Evolutionary conservation across 176 grass and related monocot species (phyloP), one percentile per base, ranked within the genome.

Genomic region (Oryza australiensis): DNA sequence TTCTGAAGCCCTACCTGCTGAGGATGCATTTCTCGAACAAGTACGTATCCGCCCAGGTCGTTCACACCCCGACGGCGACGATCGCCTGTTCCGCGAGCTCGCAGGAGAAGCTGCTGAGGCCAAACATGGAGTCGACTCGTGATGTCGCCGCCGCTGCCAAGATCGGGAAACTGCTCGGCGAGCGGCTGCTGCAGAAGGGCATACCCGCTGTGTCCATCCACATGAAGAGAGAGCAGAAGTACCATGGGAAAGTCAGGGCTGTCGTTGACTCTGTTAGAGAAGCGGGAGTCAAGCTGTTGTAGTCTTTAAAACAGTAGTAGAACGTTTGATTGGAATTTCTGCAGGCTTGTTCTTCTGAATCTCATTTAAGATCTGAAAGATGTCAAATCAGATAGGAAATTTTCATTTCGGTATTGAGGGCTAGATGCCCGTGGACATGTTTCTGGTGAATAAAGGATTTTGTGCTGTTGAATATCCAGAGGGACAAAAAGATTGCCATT

Each of bases 21-120:
- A 94, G 78, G 80, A 97, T 92, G 94, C 77, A 92, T 79, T 94
- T 97, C 91, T 76, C 94, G 24, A 90, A 92, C 82, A 90, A 92
- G 49, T 92, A 75, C 30, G 87, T 94, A n/a, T 87, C 49, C 1
- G 89, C 87, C 26, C 91, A 97, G 66, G 91, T 97, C 32, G 26
- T 97, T 33, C 94, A 94, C 43, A 87, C 73, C 8, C 94, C 91
- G 72, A 97, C 87, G 7, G 79, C 91, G 38, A 87, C 87, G 0
- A 72, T 90, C 3, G 92, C 91, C 1, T 85, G 70, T 22, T 97
- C 85, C 3, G 94, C 89, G n/a, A 94, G 91, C 77, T 94, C 91
- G 0, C 82, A 97, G 80, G 94, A 97, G 75, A 92, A 94, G 85
- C 62, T 94, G 11, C 46, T 94, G 40, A 93, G 76, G 71, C 91